These are phyloP conservation scores for Bombardia bombarda DNA, from an alignment of 495 filamentous ascomycete genomes.

Conservation along the genomic window DNA sequence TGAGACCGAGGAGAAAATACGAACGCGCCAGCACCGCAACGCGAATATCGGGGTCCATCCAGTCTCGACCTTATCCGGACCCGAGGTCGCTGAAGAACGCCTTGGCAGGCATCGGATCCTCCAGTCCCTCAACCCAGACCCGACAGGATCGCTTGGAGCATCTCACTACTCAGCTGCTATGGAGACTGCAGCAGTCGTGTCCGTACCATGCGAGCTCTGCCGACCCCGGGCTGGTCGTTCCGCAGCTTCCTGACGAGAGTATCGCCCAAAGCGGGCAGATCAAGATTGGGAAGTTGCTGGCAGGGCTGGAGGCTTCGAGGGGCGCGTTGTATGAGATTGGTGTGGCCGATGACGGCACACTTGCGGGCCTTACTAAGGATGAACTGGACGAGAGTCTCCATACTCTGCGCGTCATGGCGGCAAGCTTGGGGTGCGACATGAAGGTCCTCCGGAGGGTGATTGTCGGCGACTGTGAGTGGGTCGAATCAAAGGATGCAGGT, in stretches of 20 bases:
- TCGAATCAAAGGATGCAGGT: too few species aligned
- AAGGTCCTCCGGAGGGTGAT: constrained; percentile 74
- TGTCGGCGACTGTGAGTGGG: constrained; percentile 83
- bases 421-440: constrained; percentile 82
- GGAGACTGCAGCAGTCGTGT: constrained; percentile 91
- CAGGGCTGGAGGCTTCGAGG: constrained; percentile 83
- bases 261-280: constrained; percentile 42
- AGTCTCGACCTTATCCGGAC: constrained; percentile 50
- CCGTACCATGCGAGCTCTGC: constrained; percentile 77
- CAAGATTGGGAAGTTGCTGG: constrained; percentile 56
- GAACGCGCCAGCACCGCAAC: constrained; percentile 43
- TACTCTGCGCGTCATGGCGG: constrained; percentile 81
- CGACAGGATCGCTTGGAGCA: constrained; percentile 81
- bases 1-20: constrained; percentile 70
- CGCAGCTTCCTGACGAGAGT: constrained; percentile 58
- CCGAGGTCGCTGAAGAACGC: constrained; percentile 41
- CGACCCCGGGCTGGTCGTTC: constrained; percentile 56
- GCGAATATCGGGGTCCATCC: constrained; percentile 44
- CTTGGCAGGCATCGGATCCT: constrained; percentile 10
- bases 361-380: constrained; percentile 82
- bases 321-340: constrained; percentile 96
- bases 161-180: constrained; percentile 88
- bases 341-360: constrained; percentile 86
- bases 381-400: constrained; percentile 85
- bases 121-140: constrained; percentile 45